phyloP scores from a whole-genome alignment of 306 rosid species.

The Fagus sylvatica region DNA sequence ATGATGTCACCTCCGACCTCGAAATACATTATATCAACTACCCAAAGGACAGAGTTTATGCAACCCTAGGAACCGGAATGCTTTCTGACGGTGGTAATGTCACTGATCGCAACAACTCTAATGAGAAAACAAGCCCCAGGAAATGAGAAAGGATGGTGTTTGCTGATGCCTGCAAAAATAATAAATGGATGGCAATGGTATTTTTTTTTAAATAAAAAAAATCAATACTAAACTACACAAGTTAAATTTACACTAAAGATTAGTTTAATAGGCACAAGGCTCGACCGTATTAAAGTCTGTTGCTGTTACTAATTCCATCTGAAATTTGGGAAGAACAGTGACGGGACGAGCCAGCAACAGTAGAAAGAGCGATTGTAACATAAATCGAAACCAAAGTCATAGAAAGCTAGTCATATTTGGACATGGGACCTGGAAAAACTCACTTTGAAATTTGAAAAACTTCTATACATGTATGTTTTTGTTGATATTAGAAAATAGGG shows the following conservation, averaged over 20 bases:
- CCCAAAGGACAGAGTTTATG: constrained; percentile 31
- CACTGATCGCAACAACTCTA: constrained; percentile 88
- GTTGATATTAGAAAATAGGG: too few species aligned
- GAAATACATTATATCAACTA: constrained; percentile 5
- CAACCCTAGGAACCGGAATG: constrained; percentile 58
- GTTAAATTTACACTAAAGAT: not conserved
- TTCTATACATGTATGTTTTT: too few species aligned
- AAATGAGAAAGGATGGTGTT: constrained; percentile 96
- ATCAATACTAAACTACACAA: not conserved
- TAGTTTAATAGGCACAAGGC: not conserved
- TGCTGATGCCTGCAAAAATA: constrained; percentile 77
- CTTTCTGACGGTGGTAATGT: constrained; percentile 67
- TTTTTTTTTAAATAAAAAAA: not conserved
- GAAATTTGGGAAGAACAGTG: not conserved
- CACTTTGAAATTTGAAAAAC: not conserved
- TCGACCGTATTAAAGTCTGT: not conserved
- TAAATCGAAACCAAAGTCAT: constrained; percentile 1
- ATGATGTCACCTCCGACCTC: not conserved
- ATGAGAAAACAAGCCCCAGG: constrained; percentile 80
- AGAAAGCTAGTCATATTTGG: not conserved
- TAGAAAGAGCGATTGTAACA: not conserved
- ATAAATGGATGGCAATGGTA: not conserved
- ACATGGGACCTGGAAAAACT: not conserved
- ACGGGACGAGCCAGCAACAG: constrained; percentile 14
- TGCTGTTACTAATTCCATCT: not conserved